Evolutionary conservation across 768 basidiomycete species (phyloP), one percentile per base, ranked within the genome.

Genomic region (Thelephora aurantiotincta): DNA sequence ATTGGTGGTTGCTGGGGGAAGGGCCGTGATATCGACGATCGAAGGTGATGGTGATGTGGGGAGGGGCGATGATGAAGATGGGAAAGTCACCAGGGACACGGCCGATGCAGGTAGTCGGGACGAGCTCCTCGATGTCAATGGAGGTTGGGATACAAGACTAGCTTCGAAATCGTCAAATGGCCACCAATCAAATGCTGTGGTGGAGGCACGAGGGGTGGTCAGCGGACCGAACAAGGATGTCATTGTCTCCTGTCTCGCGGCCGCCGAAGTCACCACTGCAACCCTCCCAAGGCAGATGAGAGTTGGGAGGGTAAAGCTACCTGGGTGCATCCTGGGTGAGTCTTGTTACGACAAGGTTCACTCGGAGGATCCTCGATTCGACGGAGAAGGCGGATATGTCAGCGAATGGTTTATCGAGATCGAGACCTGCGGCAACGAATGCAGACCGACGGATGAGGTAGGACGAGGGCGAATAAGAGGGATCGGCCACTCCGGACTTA

Each of bases 391-490:
- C 65, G 22, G 60, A 60, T 2, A 64, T 49, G 53, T 65, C 64
- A 13, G 67, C 68, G 33, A 57, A 51, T 11, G 84, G 84, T 1
- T 68, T 63, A 58, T 85, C 80, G 46, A 84, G 71, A 0, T 69
- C 57, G 47, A 87, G 76, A 5, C 85, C 84, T 11, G 84, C 84
- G 23, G 83, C 85, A 52, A 87, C 73, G 57, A 82, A 86, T 1
- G 84, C 85, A 4, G 82, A 78, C 5, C 84, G 77, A 35, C 86
- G 81, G 43, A 87, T 71, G 49, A 83, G 74, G 58, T 83, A 77
- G 0, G 75, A 75, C 0, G 82, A 73, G 0, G 84, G 84, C 5
- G 85, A 82, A 58, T 83, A 86, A 0, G 75, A 78, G 5, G 81
- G 73, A 3, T 69, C 73, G 42, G 80, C 71, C 1, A 87, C 81